These are phyloP conservation scores for Ettlia oleoabundans DNA, from an alignment of 139 green algal species.

Conservation along the genomic window DNA sequence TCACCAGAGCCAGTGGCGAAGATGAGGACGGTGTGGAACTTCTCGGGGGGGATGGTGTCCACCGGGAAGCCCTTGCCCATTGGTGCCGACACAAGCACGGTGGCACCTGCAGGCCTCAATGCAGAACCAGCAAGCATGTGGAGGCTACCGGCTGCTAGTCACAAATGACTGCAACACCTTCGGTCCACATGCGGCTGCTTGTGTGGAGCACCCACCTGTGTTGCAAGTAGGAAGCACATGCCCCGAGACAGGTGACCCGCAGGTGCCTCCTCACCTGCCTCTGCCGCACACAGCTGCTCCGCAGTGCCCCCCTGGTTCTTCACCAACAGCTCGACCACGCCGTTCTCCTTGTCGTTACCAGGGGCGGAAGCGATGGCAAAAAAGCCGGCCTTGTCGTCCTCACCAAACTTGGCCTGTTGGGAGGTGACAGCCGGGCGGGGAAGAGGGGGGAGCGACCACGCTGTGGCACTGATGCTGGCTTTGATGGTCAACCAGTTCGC, in stretches of 20 bases:
- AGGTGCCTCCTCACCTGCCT: not conserved
- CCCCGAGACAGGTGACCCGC: too few species aligned
- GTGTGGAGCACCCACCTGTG: too few species aligned
- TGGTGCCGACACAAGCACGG: conserved; percentile 58
- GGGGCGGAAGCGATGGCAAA: conserved; percentile 91
- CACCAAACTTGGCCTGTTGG: conserved; percentile 55
- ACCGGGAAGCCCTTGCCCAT: conserved; percentile 92
- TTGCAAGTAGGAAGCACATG: too few species aligned
- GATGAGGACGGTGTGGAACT: conserved; percentile 71
- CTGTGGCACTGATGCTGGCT: not conserved
- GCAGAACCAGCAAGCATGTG: too few species aligned
- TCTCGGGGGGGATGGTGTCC: conserved; percentile 70
- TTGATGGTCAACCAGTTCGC: too few species aligned
- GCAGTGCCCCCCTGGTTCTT: conserved; percentile 69
- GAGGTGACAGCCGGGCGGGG: conserved; percentile 20
- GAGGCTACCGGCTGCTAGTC: too few species aligned
- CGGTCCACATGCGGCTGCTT: too few species aligned
- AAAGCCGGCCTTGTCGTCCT: conserved; percentile 85
- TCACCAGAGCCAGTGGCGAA: conserved; percentile 76
- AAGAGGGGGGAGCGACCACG: not conserved
- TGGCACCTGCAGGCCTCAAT: conserved; percentile 31
- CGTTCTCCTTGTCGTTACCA: conserved; percentile 44
- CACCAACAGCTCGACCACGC: conserved; percentile 71
- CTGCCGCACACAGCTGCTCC: conserved; percentile 54
- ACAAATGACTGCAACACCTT: too few species aligned